phyloP scores from a whole-genome alignment of 169 alveolate species.

The Plasmodium sp. region DNA sequence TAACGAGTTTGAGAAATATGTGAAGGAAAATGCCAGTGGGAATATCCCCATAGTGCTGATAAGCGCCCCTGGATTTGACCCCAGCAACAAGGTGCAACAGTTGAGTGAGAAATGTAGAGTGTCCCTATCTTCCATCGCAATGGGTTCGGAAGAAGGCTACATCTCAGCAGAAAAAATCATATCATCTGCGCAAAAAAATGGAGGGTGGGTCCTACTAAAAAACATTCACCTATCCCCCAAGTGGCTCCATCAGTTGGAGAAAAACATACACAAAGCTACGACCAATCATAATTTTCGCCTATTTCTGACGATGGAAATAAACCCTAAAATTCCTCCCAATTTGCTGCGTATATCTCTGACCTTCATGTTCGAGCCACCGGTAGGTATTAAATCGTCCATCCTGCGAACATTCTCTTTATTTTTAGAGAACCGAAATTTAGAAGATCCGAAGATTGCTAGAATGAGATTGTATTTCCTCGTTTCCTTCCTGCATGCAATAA shows the following conservation, averaged over 20 bases:
- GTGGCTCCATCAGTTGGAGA: constrained; percentile 96
- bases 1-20: constrained; percentile 89
- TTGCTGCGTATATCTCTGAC: constrained; percentile 94
- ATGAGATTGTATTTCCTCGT: constrained; percentile 94
- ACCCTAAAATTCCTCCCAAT: constrained; percentile 93
- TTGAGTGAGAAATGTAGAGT: constrained; percentile 92
- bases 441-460: constrained; percentile 88
- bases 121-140: constrained; percentile 94
- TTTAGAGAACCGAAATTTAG: constrained; percentile 66
- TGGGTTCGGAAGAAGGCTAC: constrained; percentile 98
- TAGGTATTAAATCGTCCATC: constrained; percentile 95
- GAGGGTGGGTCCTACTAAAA: constrained; percentile 97
- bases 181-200: constrained; percentile 93
- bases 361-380: constrained; percentile 97
- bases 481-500: constrained; percentile 97
- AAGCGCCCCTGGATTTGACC: constrained; percentile 99
- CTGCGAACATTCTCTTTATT: constrained; percentile 87
- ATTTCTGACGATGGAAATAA: constrained; percentile 97
- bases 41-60: constrained; percentile 93
- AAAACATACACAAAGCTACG: constrained; percentile 91
- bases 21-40: constrained; percentile 91
- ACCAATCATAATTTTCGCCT: constrained; percentile 93
- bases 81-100: constrained; percentile 93
- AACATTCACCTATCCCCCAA: constrained; percentile 97
- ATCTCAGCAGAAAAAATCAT: constrained; percentile 94